Base-by-base conservation (phyloP, 805 yeast species). In the Clavispora asparagi region DNA sequence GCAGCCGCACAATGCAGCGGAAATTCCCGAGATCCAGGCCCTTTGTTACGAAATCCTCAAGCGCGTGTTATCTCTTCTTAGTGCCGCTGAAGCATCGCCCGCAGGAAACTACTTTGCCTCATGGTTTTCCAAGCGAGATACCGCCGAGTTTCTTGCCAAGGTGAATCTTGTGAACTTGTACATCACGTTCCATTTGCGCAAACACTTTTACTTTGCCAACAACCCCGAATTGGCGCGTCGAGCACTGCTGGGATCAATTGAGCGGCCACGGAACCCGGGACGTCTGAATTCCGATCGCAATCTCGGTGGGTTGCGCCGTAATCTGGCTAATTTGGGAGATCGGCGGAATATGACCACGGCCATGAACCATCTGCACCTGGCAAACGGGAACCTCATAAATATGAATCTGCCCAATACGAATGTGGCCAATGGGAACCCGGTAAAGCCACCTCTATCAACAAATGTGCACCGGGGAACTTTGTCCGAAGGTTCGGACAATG, bases 161-260 rank as follows among this genome's bases (percentile, higher is more conserved):
- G 76, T 89, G 0, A 88, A 88, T 35, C 67, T 85, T 29, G 56
- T 87, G 41, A 91, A 90, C 57, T 70, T 88, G 19, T 89, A 85
- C 63, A 76, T 90, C 32, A 85, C 95, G 0, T 88, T 86, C 58
- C 88, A 87, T 39, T 68, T 91, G 45, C 77, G 82, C 36, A 72
- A 80, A 48, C 70, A 79, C 44, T 69, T 75, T 51, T 75, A 71
- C 58, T 52, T 59, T 47, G 64, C 69, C 43, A 59, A 67, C 49
- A 65, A 55, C 30, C 57, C 57, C 12, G 51, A 46, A 13, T 28
- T 51, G 11, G 44, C 49, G 16, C 41, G 58, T 10, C 30, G 51
- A 7, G 41, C 49, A 13, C 48, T 52, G 26, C 27, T 36, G 35
- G 43, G 44, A 12, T 14, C 46, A 10, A 27, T 29, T 43, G 59